Conservation (phyloP, 2,329 filamentous ascomycete species). For the Sclerotinia glacialis region DNA sequence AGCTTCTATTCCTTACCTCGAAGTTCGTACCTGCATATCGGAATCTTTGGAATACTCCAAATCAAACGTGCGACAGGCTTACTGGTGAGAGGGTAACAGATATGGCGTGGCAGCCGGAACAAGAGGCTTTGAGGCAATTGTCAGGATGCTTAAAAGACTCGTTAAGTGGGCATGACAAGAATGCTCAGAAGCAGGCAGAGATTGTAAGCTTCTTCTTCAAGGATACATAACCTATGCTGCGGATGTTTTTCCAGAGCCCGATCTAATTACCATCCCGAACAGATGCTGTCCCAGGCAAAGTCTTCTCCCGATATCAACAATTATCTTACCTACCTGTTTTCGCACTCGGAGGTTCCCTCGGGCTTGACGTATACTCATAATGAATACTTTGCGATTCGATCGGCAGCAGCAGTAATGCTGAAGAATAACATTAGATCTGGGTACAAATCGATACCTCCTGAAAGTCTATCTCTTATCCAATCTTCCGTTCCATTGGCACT, state of each 20-base stretch:
- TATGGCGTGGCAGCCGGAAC: constrained; percentile 92
- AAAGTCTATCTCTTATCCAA: constrained; percentile 74
- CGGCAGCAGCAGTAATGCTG: constrained; percentile 87
- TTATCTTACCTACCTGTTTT: constrained; percentile 90
- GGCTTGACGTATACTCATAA: constrained; percentile 57
- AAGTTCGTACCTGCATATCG: constrained; percentile 37
- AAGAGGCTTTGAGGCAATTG: constrained; percentile 84
- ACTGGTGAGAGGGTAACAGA: constrained; percentile 27
- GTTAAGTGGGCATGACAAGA: constrained; percentile 76
- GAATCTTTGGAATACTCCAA: constrained; percentile 28
- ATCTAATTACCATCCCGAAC: constrained; percentile 27
- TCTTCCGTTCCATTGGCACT: constrained; percentile 74
- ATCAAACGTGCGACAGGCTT: constrained; percentile 27
- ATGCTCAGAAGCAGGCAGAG: constrained; percentile 85
- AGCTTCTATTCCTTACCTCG: constrained; percentile 27
- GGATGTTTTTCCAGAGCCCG: not conserved
- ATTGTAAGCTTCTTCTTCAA: constrained; percentile 55
- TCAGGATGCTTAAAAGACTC: constrained; percentile 88
- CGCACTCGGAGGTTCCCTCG: constrained; percentile 61
- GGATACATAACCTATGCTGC: not conserved
- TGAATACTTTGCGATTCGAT: constrained; percentile 74
- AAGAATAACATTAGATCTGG: constrained; percentile 85
- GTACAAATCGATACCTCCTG: constrained; percentile 72
- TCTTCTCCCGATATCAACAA: constrained; percentile 91
- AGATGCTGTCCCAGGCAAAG: constrained; percentile 94